phyloP scores from a whole-genome alignment of 371 early-diverging fungal genomes.

The Mucor lusitanicus region DNA sequence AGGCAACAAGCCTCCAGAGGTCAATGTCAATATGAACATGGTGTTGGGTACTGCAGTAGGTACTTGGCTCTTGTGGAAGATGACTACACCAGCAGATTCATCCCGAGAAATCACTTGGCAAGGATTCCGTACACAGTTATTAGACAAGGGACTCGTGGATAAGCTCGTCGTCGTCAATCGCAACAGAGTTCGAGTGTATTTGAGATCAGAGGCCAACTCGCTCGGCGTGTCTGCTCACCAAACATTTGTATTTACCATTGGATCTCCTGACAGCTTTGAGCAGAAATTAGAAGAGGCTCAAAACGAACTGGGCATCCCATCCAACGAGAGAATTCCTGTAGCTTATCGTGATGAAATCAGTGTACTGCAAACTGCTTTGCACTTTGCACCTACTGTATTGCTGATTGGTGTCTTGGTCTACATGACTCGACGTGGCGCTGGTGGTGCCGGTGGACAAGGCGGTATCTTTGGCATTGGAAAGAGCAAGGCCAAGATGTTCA shows the following conservation, averaged over 20 bases:
- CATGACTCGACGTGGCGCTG: conserved; percentile 77
- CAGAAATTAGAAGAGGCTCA: conserved; percentile 87
- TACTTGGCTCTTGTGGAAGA: conserved; percentile 53
- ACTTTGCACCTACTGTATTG: conserved; percentile 91
- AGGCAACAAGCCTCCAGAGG: conserved; percentile 25
- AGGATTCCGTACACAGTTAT: conserved; percentile 85
- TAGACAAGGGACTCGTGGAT: conserved; percentile 92
- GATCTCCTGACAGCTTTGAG: conserved; percentile 95
- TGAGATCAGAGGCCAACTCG: conserved; percentile 69
- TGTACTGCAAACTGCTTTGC: conserved; percentile 68
- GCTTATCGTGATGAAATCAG: conserved; percentile 82
- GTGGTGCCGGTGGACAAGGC: conserved; percentile 59
- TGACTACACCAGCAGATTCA: conserved; percentile 47
- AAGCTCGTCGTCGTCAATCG: conserved; percentile 86
- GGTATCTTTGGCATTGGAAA: conserved; percentile 97
- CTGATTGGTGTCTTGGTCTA: conserved; percentile 85
- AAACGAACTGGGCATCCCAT: conserved; percentile 85
- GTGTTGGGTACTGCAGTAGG: conserved; percentile 53
- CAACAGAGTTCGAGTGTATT: conserved; percentile 76
- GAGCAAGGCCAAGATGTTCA: conserved; percentile 93
- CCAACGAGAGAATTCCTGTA: conserved; percentile 90
- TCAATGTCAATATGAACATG: conserved; percentile 40
- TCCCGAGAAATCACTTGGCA: conserved; percentile 86
- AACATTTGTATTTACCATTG: conserved; percentile 83
- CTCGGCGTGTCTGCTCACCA: conserved; percentile 35